phyloP scores from a whole-genome alignment of 306 rosid genomes.

The Fragaria nilgerrensis region DNA sequence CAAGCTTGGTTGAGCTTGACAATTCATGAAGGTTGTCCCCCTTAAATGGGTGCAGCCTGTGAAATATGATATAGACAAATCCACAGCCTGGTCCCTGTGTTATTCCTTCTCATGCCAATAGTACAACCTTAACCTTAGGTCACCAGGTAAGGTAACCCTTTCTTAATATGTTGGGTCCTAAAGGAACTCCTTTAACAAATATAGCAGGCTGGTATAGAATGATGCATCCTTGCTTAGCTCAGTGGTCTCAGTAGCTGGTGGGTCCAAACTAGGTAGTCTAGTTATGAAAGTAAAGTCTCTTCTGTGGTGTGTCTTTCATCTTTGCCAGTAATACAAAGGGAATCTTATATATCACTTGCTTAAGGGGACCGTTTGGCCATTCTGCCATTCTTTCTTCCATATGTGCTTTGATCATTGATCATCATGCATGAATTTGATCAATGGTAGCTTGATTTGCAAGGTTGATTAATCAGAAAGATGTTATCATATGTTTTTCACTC shows the following conservation, averaged over 20 bases:
- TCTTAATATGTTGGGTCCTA: neutral
- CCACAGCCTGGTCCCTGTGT: neutral
- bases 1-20: neutral
- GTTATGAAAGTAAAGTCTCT: neutral
- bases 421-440: neutral
- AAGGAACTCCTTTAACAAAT: neutral
- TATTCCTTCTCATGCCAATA: neutral
- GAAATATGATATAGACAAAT: neutral
- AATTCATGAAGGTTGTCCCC: neutral
- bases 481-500: neutral
- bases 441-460: neutral
- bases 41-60: neutral
- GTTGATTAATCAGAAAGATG: neutral
- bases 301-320: neutral
- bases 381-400: neutral
- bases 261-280: neutral
- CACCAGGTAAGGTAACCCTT: neutral
- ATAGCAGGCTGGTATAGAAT: neutral
- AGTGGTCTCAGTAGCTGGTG: neutral
- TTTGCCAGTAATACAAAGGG: conserved; percentile 1
- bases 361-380: neutral
- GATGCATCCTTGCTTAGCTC: neutral
- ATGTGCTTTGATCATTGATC: neutral
- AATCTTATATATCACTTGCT: conserved; percentile 3
- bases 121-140: neutral